These are phyloP conservation scores for Boletales sp. DNA, from an alignment of 768 basidiomycete species.

Conservation along the genomic window DNA sequence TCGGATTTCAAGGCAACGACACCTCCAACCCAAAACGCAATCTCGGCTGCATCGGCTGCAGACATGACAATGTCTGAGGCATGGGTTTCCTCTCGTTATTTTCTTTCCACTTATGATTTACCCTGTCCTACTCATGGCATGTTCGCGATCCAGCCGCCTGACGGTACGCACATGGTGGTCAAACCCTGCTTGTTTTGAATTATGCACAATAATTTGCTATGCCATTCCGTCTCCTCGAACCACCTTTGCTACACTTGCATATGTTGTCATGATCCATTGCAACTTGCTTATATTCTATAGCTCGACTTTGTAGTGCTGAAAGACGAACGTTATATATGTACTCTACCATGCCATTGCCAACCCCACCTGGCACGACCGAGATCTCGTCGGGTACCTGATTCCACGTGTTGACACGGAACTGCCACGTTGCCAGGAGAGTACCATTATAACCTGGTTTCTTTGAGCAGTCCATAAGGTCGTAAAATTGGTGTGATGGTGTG, in stretches of 20 bases:
- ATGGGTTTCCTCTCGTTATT: constrained; percentile 13
- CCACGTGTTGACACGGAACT: too few species aligned
- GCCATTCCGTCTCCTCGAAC: constrained; percentile 17
- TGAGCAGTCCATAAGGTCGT: too few species aligned
- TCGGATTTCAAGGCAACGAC: constrained; percentile 18
- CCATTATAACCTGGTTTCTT: too few species aligned
- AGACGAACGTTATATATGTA: constrained; percentile 6
- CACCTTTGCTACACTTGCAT: constrained; percentile 24
- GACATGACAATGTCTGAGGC: constrained; percentile 45
- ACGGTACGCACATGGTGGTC: constrained; percentile 5
- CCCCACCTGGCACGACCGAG: too few species aligned
- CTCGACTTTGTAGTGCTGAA: constrained; percentile 16
- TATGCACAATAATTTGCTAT: constrained; percentile 16
- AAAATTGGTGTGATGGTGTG: too few species aligned
- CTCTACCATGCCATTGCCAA: neutral
- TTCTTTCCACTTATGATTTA: constrained; percentile 5
- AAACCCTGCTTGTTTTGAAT: neutral
- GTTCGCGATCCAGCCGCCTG: constrained; percentile 6
- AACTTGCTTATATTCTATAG: constrained; percentile 26
- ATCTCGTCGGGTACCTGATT: too few species aligned
- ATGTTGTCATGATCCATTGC: constrained; percentile 25
- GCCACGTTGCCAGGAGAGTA: too few species aligned
- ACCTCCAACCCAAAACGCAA: constrained; percentile 25
- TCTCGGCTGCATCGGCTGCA: constrained; percentile 30
- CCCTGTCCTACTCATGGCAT: constrained; percentile 15